Base-by-base conservation (phyloP, 257 asterid genomes). In the Mentha longifolia region DNA sequence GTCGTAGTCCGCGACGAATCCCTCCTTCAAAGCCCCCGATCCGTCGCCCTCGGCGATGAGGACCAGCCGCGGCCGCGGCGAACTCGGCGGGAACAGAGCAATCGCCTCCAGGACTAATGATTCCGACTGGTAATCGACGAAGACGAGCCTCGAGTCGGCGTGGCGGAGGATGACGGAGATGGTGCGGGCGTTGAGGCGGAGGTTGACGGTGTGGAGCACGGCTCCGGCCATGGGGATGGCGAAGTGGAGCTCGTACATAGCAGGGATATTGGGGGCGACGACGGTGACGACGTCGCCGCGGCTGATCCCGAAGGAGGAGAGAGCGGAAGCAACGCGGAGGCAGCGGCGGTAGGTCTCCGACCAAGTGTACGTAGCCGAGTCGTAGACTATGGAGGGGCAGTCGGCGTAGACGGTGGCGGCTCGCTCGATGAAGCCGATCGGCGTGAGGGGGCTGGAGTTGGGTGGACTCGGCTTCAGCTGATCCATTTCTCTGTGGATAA, bases 151-250 rank as follows among this genome's bases (percentile, higher is more conserved):
- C 0, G 96, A 75, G 15, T 86, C 85, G 68, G 87, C 58, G 63
- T 89, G 95, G 28, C 56, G 81, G 64, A 88, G 91, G 59, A 90
- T 61, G 70, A 85, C 71, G 50, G 97, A 79, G 59, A 90, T 30
- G 2, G 92, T 86, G 15, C 88, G 85, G 17, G 92, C 77, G 74
- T 90, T 95, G 16, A 88, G 92, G 33, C 95, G 97, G 75, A 85
- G 74, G 37, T 90, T 90, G 78, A 90, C 61, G 57, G 83, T 73
- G 78, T 88, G 86, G 55, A 90, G 82, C 30, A 90, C 79, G 9
- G 92, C 92, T 16, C 92, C 92, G n/a, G 92, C 82, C 96, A 90
- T 90, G 8, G 96, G 95, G 22, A 80, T 64, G 11, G 96, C 95
- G 64, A 84, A 88, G 10, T 90, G 95, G 42, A 88, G 89, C 84